Percentiles rank a stretch among this genome's conserved stretches.
These are phyloP conservation scores for Coffea canephora DNA, from an alignment of 257 asterid genomes.

Conservation along the genomic window DNA sequence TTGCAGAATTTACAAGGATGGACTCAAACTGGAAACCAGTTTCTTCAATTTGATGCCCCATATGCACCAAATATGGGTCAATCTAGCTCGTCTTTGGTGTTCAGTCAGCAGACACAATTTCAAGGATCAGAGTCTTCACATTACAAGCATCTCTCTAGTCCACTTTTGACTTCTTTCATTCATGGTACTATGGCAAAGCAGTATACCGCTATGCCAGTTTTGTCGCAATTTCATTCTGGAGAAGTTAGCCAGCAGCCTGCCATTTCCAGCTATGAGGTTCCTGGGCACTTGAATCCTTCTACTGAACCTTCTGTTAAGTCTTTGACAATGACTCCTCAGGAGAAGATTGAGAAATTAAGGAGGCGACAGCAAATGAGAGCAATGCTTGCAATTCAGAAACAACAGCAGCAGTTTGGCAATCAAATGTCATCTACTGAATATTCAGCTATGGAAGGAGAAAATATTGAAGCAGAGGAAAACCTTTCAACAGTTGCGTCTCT, in stretches of 20 bases:
- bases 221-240: conserved; percentile 30
- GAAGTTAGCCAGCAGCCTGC: conserved; percentile 24
- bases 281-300: conserved; percentile 37
- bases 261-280: conserved; percentile 41
- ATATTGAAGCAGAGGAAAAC: conserved; percentile 43
- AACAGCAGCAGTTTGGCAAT: conserved; percentile 69
- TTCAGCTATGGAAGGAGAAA: conserved; percentile 51
- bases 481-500: conserved; percentile 39
- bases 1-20: conserved; percentile 39
- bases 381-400: conserved; percentile 80
- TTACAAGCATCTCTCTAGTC: conserved; percentile 38
- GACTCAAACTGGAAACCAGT: conserved; percentile 43
- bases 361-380: conserved; percentile 91
- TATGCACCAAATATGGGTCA: conserved; percentile 39
- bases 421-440: conserved; percentile 42
- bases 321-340: conserved; percentile 78
- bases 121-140: conserved; percentile 41
- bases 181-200: conserved; percentile 47
- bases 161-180: conserved; percentile 45
- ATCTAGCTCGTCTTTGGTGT: conserved; percentile 39
- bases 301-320: conserved; percentile 33
- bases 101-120: conserved; percentile 37
- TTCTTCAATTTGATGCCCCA: conserved; percentile 38
- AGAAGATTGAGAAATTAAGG: conserved; percentile 83
- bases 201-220: conserved; percentile 33